Conservation (phyloP, 75 land plant genomes). For the Picea glauca region DNA sequence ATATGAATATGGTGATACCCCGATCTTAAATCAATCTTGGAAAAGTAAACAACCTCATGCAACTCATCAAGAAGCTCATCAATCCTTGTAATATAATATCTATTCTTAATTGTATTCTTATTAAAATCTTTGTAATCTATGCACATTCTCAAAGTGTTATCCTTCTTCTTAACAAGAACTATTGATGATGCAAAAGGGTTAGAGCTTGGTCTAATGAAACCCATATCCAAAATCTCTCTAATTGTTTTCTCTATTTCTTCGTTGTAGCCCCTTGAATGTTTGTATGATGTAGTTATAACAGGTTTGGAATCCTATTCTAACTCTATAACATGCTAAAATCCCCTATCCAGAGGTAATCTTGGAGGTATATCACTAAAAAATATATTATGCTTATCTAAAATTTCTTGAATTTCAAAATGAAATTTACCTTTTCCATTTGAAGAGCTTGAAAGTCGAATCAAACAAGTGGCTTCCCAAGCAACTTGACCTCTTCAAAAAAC, state of each 20-base stretch:
- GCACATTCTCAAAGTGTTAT: too few relatives aligned
- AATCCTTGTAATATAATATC: too few relatives aligned
- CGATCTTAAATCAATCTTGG: too few relatives aligned
- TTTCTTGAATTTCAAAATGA: neutral
- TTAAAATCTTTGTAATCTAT: too few relatives aligned
- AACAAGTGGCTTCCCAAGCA: neutral
- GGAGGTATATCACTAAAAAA: neutral
- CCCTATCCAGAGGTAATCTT: neutral
- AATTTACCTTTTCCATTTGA: neutral
- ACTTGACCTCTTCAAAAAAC: neutral
- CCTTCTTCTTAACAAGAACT: too few relatives aligned
- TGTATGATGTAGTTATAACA: neutral
- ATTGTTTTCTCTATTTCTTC: neutral
- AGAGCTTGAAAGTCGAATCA: neutral
- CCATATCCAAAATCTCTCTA: too few relatives aligned
- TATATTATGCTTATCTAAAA: neutral
- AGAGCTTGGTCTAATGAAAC: too few relatives aligned
- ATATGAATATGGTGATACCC: too few relatives aligned
- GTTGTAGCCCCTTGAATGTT: neutral
- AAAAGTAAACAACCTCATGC: neutral
- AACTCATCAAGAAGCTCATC: constrained; percentile 6
- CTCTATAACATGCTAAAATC: too few relatives aligned
- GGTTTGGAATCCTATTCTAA: neutral
- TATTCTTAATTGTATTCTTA: too few relatives aligned
- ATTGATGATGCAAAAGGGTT: too few relatives aligned